These are phyloP conservation scores for Scytalidium sp. DNA, from an alignment of 2,329 filamentous ascomycete species.

Conservation along the genomic window DNA sequence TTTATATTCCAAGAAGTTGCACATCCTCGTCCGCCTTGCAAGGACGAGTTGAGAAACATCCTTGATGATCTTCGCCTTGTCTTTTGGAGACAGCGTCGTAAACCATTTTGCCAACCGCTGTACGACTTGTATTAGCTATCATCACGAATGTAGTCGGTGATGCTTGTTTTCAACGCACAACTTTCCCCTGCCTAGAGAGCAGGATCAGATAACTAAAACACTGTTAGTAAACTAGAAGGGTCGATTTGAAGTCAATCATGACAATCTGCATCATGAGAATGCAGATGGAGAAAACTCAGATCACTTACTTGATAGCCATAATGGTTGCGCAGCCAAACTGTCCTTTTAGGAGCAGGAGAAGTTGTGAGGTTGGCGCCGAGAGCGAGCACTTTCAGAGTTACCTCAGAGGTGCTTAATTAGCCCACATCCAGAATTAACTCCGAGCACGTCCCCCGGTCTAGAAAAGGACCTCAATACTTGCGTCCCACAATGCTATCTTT, in stretches of 20 bases:
- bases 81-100: constrained; percentile 92
- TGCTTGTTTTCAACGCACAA: constrained; percentile 60
- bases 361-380: constrained; percentile 1
- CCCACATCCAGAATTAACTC: no score
- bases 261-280: constrained; percentile 3
- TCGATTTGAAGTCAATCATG: constrained; percentile 5
- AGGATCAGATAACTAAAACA: constrained; percentile 84
- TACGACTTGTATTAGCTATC: constrained; percentile 19
- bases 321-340: constrained; percentile 17
- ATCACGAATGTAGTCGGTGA: not conserved
- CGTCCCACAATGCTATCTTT: no score
- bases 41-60: constrained; percentile 98
- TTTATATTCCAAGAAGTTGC: constrained; percentile 99
- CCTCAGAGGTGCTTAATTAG: no score
- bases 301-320: constrained; percentile 51
- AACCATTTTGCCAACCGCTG: constrained; percentile 99
- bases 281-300: not conserved
- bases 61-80: constrained; percentile 99
- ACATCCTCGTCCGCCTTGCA: constrained; percentile 95
- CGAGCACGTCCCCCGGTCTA: no score
- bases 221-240: constrained; percentile 12
- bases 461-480: no score
- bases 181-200: constrained; percentile 97
- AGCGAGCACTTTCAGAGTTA: not conserved
- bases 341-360: not conserved